Evolutionary conservation across 305 asterid genomes (phyloP).

Genomic region (Fraxinus floribunda): DNA sequence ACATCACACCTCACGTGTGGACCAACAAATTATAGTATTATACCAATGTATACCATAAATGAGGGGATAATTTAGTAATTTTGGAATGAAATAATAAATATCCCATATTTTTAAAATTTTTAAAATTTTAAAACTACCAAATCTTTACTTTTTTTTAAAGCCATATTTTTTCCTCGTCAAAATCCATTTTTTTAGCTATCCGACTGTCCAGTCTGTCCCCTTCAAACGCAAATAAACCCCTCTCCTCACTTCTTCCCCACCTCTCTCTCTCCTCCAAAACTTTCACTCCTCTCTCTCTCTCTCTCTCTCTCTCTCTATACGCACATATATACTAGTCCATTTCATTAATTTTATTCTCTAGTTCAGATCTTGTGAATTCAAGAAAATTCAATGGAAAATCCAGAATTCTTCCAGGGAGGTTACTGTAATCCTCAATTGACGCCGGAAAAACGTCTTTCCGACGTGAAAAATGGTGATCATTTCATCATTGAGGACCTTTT

Average conservation of each 20-base stretch:
- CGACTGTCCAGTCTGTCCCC: slow-evolving; percentile 35
- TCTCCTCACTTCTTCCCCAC: slow-evolving; percentile 39
- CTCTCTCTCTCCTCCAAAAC: slow-evolving; percentile 43
- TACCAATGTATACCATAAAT: background rate
- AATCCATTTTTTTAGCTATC: slow-evolving; percentile 54
- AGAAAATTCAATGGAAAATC: slow-evolving; percentile 50
- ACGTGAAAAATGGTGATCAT: slow-evolving; percentile 46
- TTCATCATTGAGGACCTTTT: slow-evolving; percentile 75
- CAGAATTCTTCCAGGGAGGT: slow-evolving; percentile 43
- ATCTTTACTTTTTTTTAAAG: slow-evolving; percentile 40
- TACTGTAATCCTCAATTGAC: slow-evolving; percentile 40
- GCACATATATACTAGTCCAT: slow-evolving; percentile 19
- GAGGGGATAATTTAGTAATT: slow-evolving; percentile 28
- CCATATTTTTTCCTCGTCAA: slow-evolving; percentile 74
- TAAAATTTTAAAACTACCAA: slow-evolving; percentile 25
- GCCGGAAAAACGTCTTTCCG: slow-evolving; percentile 39
- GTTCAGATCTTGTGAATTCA: background rate
- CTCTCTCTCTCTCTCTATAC: background rate
- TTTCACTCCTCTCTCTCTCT: slow-evolving; percentile 24
- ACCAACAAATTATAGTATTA: slow-evolving; percentile 32
- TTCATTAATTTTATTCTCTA: background rate
- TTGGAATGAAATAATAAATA: background rate
- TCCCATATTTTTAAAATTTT: background rate
- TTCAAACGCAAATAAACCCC: slow-evolving; percentile 73
- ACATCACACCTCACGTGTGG: slow-evolving; percentile 54